Evolutionary conservation across 257 asterid genomes (phyloP).

Genomic region (Solanum peruvianum): DNA sequence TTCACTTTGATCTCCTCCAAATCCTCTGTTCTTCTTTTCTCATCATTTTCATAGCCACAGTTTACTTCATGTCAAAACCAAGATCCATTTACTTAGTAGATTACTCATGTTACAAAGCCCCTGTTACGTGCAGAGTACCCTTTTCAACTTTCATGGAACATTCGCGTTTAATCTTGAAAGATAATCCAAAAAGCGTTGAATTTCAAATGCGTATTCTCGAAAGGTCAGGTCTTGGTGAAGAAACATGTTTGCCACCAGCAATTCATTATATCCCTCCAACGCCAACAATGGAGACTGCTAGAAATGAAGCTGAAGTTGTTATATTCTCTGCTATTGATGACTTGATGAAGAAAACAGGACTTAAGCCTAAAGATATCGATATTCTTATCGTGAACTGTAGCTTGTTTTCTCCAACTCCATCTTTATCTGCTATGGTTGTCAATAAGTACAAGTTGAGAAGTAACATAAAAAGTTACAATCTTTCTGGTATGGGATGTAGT

Average conservation of each 20-base stretch:
- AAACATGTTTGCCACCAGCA: slow-evolving; percentile 68
- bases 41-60: slow-evolving; percentile 24
- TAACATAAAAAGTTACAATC: slow-evolving; percentile 52
- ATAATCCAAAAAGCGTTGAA: slow-evolving; percentile 64
- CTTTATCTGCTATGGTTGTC: slow-evolving; percentile 73
- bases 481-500: slow-evolving; percentile 90
- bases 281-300: slow-evolving; percentile 72
- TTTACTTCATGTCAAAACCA: slow-evolving; percentile 68
- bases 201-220: slow-evolving; percentile 85
- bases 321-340: slow-evolving; percentile 60
- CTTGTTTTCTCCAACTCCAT: slow-evolving; percentile 77
- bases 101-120: slow-evolving; percentile 69
- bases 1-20: slow-evolving; percentile 24
- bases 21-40: slow-evolving; percentile 31
- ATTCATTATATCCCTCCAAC: slow-evolving; percentile 74
- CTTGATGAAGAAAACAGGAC: slow-evolving; percentile 39
- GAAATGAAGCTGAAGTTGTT: slow-evolving; percentile 57
- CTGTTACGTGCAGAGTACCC: slow-evolving; percentile 58
- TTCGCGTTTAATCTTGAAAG: slow-evolving; percentile 51
- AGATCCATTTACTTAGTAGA: slow-evolving; percentile 66
- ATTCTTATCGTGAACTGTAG: slow-evolving; percentile 71
- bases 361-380: slow-evolving; percentile 64
- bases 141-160: slow-evolving; percentile 83
- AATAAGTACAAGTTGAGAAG: slow-evolving; percentile 68
- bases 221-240: slow-evolving; percentile 83